These are phyloP conservation scores for Pochonia chlamydosporia DNA, from an alignment of 2,329 filamentous ascomycete species.

Conservation along the genomic window DNA sequence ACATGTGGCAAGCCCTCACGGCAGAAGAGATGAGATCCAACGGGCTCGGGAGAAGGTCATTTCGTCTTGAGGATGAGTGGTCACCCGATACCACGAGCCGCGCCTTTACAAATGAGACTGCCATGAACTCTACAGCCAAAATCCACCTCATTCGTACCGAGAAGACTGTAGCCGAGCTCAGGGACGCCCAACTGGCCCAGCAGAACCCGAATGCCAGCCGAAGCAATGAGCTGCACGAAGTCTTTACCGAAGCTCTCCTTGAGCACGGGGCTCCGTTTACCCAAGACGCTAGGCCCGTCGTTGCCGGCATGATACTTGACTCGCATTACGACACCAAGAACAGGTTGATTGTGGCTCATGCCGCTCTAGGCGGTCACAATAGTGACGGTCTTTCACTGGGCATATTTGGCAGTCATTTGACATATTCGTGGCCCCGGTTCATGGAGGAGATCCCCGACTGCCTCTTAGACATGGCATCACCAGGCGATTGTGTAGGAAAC, in stretches of 20 bases:
- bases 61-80: too few relatives aligned
- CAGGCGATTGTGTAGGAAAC: conserved; percentile 33
- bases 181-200: conserved; percentile 59
- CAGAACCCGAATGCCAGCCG: conserved; percentile 51
- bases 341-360: conserved; percentile 59
- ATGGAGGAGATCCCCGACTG: conserved; percentile 57
- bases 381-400: conserved; percentile 56
- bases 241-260: conserved; percentile 40
- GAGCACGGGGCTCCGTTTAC: conserved; percentile 24
- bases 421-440: conserved; percentile 65
- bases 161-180: too few relatives aligned
- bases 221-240: conserved; percentile 46
- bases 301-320: conserved; percentile 66
- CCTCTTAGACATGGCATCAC: conserved; percentile 32
- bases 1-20: too few relatives aligned
- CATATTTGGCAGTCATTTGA: conserved; percentile 65
- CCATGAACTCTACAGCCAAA: too few relatives aligned
- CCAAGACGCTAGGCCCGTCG: conserved; percentile 47
- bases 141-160: too few relatives aligned
- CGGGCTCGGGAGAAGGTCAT: too few relatives aligned
- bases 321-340: conserved; percentile 57
- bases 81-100: too few relatives aligned
- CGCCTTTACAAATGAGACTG: too few relatives aligned
- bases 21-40: too few relatives aligned
- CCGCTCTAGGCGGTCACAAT: conserved; percentile 51